A percentile compares a stretch with the other conserved stretches of the same genome.
These are phyloP conservation scores for Eimeria praecox DNA, from an alignment of 169 alveolate species.

Conservation along the genomic window DNA sequence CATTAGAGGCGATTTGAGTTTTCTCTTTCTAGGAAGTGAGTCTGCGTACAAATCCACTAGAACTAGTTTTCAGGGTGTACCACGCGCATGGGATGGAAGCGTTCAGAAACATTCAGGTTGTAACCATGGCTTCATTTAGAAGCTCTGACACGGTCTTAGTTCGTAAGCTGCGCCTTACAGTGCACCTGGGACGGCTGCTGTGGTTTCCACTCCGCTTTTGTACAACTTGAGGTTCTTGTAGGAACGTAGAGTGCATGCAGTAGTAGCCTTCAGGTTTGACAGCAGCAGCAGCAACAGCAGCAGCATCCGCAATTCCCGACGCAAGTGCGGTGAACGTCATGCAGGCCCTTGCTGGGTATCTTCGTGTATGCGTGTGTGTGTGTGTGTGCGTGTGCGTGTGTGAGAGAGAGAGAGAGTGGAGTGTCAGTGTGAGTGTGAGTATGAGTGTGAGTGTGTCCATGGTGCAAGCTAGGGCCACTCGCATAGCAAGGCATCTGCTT, in stretches of 20 bases:
- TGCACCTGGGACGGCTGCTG: background rate
- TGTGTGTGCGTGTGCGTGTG: too few relatives aligned
- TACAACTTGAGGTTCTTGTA: background rate
- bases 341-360: too few relatives aligned
- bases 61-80: background rate
- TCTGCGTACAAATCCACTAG: background rate
- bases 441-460: background rate
- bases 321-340: background rate
- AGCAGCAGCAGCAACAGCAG: too few relatives aligned
- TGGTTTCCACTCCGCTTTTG: background rate
- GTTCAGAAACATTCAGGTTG: background rate
- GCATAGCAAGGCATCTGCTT: background rate
- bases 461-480: background rate
- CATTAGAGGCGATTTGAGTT: background rate
- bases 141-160: background rate
- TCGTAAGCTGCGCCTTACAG: background rate
- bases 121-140: background rate
- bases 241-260: too few relatives aligned
- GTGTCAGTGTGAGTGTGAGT: too few relatives aligned
- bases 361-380: too few relatives aligned
- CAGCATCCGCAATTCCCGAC: too few relatives aligned
- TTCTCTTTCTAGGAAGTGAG: background rate
- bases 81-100: background rate
- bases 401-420: too few relatives aligned
- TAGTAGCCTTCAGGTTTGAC: too few relatives aligned